Evolutionary conservation across 73 alveolate species (phyloP).

Genomic region (Blepharisma stoltei): DNA sequence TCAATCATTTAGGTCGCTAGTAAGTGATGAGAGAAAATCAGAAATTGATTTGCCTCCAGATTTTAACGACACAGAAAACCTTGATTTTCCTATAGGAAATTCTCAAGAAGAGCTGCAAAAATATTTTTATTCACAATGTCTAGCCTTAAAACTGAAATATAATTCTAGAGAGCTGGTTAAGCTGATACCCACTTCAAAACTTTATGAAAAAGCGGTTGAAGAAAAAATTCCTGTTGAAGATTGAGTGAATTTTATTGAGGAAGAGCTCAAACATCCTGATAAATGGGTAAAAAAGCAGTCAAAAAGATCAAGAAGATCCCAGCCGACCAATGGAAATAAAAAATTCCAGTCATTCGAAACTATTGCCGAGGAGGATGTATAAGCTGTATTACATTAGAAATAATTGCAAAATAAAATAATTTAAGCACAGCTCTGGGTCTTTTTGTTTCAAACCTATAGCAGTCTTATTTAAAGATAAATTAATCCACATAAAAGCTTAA

Average conservation of each 20-base stretch:
- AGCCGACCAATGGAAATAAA: too few relatives aligned
- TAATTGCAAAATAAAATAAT: too few relatives aligned
- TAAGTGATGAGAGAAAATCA: background rate
- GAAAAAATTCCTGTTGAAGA: background rate
- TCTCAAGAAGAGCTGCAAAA: background rate
- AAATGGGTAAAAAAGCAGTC: background rate
- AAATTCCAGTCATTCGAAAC: too few relatives aligned
- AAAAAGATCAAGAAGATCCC: too few relatives aligned
- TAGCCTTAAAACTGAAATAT: background rate
- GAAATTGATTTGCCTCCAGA: background rate
- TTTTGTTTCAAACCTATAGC: too few relatives aligned
- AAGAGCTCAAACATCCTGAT: slow-evolving; percentile 19
- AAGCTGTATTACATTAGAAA: too few relatives aligned
- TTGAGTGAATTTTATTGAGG: background rate
- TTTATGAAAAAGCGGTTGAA: background rate
- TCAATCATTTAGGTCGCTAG: background rate
- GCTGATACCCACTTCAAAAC: background rate
- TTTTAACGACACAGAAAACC: background rate
- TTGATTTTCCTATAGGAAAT: background rate
- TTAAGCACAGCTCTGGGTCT: too few relatives aligned
- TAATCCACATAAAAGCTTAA: too few relatives aligned
- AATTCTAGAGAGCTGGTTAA: background rate
- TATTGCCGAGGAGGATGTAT: too few relatives aligned
- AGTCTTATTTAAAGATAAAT: too few relatives aligned
- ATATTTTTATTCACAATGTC: slow-evolving; percentile 13